phyloP scores from a whole-genome alignment of 208 protist genomes.

The Leishmania lainsoni region DNA sequence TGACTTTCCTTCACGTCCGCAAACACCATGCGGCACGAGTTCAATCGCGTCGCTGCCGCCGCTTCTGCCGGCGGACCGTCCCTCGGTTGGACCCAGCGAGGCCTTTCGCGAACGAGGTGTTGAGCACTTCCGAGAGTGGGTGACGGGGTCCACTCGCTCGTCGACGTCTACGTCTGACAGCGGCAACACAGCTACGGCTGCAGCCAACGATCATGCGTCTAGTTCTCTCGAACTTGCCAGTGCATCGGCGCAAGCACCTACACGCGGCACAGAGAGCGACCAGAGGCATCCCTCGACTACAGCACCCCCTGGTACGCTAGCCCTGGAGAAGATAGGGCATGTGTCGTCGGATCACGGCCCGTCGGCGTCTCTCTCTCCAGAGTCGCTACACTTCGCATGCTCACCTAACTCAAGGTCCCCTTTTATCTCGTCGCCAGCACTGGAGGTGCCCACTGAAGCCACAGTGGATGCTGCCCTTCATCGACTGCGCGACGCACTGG shows the following conservation, averaged over 20 bases:
- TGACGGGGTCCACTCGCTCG: conserved; percentile 2
- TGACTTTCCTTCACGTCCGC: conserved; percentile 40
- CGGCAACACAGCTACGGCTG: neutral
- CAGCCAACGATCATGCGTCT: neutral
- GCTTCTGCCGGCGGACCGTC: conserved; percentile 27
- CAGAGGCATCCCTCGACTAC: neutral
- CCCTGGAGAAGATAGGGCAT: neutral
- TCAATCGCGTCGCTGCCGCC: conserved; percentile 25
- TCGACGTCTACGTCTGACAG: neutral
- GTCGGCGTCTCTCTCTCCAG: conserved; percentile 11
- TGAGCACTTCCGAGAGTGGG: conserved; percentile 23
- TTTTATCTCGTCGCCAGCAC: neutral
- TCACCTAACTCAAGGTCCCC: neutral
- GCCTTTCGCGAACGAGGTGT: conserved; percentile 9
- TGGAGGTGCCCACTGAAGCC: neutral
- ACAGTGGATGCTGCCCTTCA: conserved; percentile 30
- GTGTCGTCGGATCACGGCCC: neutral
- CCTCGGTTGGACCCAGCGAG: conserved; percentile 3
- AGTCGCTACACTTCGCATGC: conserved; percentile 1
- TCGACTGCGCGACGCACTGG: conserved; percentile 39
- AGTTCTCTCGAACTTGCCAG: neutral
- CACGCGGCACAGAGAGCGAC: neutral
- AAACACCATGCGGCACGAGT: conserved; percentile 18
- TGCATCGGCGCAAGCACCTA: neutral
- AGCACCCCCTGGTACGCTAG: neutral